These are phyloP conservation scores for Nepenthes mirabilis DNA, from an alignment of 148 eudicot species.

Conservation along the genomic window DNA sequence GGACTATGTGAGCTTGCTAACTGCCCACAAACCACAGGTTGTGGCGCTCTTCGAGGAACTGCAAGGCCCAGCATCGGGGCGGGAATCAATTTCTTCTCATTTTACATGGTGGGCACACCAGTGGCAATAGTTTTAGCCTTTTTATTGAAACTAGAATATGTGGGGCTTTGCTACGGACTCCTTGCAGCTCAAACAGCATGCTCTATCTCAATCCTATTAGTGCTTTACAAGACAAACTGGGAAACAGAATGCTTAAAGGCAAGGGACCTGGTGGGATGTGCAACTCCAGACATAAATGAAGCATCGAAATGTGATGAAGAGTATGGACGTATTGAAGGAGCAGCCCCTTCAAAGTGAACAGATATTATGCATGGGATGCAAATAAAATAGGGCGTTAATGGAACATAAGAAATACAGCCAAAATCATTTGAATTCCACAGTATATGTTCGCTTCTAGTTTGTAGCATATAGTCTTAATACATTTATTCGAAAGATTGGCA, in stretches of 20 bases:
- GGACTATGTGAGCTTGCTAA: constrained; percentile 84
- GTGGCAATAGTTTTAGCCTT: constrained; percentile 62
- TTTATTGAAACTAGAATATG: constrained; percentile 31
- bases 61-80: constrained; percentile 69
- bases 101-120: constrained; percentile 69
- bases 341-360: constrained; percentile 12
- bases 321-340: constrained; percentile 10
- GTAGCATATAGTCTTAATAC: no score
- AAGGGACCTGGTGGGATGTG: constrained; percentile 53
- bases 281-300: constrained; percentile 18
- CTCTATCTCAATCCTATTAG: constrained; percentile 40
- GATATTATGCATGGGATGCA: constrained; percentile 1
- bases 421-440: no score
- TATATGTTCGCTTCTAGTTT: no score
- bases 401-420: no score
- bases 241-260: constrained; percentile 59
- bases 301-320: constrained; percentile 28
- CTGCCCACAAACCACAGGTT: constrained; percentile 85
- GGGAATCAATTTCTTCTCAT: constrained; percentile 62
- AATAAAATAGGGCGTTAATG: no score
- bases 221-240: constrained; percentile 56
- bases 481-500: no score
- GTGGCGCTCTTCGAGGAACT: constrained; percentile 75
- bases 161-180: constrained; percentile 78
- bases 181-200: constrained; percentile 68